Percentiles rank a stretch among this genome's conserved stretches.
phyloP scores from a whole-genome alignment of 1,284 basidiomycete species.

The Apiotrichum gracile region DNA sequence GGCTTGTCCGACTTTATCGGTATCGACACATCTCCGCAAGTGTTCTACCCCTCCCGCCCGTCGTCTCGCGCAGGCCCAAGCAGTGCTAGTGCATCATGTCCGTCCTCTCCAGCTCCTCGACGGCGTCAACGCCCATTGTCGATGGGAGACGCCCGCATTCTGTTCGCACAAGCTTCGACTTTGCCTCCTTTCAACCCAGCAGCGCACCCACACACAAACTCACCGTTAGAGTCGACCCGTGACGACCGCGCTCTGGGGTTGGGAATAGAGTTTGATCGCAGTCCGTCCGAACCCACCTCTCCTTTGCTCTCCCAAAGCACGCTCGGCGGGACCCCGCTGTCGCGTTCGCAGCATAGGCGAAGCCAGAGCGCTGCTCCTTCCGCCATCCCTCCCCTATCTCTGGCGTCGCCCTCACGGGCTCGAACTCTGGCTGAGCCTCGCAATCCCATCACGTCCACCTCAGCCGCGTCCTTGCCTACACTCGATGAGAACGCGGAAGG shows the following conservation, averaged over 20 bases:
- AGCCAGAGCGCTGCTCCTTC: slow-evolving; percentile 1
- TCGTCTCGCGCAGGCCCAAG: background rate
- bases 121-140: background rate
- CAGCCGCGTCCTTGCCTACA: slow-evolving; percentile 1
- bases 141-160: slow-evolving; percentile 1
- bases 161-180: background rate
- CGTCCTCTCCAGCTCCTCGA: slow-evolving; percentile 5
- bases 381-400: background rate
- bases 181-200: slow-evolving; percentile 2
- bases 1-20: slow-evolving; percentile 5
- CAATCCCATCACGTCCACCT: background rate
- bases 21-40: slow-evolving; percentile 11
- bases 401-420: background rate
- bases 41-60: slow-evolving; percentile 14
- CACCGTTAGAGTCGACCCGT: slow-evolving; percentile 1
- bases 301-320: background rate
- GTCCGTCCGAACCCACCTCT: background rate
- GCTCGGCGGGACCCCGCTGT: background rate
- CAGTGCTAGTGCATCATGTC: slow-evolving; percentile 3
- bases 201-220: slow-evolving; percentile 8
- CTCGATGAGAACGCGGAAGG: slow-evolving; percentile 5
- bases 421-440: background rate
- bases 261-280: background rate
- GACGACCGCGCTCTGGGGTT: background rate
- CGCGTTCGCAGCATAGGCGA: background rate